Percentiles rank a stretch among this genome's conserved stretches.
phyloP scores from a whole-genome alignment of 306 rosid species.

The Fagus sylvatica region DNA sequence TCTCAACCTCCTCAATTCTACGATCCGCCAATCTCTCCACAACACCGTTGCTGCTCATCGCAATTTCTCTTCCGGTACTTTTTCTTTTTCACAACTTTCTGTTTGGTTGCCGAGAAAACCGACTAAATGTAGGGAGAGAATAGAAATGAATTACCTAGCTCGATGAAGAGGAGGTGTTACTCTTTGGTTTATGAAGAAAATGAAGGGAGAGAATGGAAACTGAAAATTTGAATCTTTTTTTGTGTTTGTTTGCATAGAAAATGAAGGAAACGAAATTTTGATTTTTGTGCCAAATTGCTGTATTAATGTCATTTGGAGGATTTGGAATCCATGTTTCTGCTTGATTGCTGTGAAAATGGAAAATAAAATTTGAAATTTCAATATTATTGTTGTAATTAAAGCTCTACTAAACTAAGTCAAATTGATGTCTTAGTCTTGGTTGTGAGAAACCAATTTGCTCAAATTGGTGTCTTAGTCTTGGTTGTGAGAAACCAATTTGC shows the following conservation, averaged over 20 bases:
- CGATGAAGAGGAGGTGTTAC: not conserved
- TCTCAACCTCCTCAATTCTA: not conserved
- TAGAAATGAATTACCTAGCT: not conserved
- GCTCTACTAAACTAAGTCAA: not conserved
- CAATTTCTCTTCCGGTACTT: slow-evolving; percentile 10
- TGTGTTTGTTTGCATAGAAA: not conserved
- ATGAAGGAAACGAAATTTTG: not conserved
- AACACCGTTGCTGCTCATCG: slow-evolving; percentile 5
- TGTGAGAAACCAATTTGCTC: not conserved
- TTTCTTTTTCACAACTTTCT: not conserved
- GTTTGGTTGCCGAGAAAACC: not conserved
- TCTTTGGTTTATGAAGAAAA: not conserved
- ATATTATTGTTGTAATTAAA: not conserved
- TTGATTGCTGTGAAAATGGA: not conserved
- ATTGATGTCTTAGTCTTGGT: not conserved
- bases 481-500: not conserved
- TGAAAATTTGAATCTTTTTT: not conserved
- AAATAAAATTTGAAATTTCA: not conserved
- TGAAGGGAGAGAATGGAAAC: not conserved
- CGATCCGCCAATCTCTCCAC: not conserved
- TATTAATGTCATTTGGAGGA: not conserved
- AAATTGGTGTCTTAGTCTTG: not conserved
- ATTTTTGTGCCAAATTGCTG: not conserved
- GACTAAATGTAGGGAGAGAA: not conserved
- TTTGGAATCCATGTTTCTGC: not conserved